phyloP scores from a whole-genome alignment of 345 rosid genomes.

The Bruguiera sexangula region DNA sequence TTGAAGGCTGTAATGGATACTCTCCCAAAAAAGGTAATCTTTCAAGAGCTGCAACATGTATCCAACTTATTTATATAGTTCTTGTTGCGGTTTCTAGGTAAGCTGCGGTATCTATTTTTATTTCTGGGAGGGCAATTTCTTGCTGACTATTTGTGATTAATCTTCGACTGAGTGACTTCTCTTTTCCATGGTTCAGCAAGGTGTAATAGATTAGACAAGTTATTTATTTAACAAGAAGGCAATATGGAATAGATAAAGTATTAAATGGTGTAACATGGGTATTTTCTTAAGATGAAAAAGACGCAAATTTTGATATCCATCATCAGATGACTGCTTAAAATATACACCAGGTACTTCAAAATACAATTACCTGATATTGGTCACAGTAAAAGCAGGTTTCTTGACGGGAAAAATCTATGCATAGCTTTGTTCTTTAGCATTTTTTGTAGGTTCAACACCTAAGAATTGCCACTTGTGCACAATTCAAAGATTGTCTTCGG shows the following conservation, averaged over 20 bases:
- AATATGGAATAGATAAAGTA: no score
- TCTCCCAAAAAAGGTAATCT: slow-evolving; percentile 68
- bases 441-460: neutral
- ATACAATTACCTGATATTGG: neutral
- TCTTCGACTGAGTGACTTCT: no score
- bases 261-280: no score
- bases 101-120: no score
- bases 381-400: neutral
- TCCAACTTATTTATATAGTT: neutral
- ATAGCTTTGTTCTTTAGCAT: neutral
- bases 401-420: neutral
- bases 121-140: no score
- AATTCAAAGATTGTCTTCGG: neutral
- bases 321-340: neutral
- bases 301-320: neutral
- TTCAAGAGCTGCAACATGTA: neutral
- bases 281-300: no score
- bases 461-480: neutral
- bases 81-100: neutral
- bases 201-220: no score
- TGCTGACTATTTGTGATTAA: no score
- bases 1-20: slow-evolving; percentile 73
- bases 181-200: no score
- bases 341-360: neutral
- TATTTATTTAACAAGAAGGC: no score